A percentile compares a stretch with the other conserved stretches of the same genome.
Evolutionary conservation across 202 grass and related monocot genomes (phyloP).

Genomic region (Elaeis oleifera): DNA sequence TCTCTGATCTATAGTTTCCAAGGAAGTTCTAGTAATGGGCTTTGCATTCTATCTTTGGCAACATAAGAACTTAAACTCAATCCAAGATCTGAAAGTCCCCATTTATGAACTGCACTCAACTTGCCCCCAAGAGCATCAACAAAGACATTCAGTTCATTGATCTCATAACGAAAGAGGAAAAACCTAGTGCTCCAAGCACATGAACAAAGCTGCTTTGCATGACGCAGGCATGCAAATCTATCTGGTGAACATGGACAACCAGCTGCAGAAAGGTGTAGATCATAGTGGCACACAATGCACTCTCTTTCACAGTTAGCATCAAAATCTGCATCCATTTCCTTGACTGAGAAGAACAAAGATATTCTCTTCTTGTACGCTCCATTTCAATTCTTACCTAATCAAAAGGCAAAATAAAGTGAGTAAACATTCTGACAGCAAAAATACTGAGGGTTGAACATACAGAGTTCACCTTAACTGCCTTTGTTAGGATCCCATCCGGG

Average conservation of each 20-base stretch:
- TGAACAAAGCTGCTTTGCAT: constrained; percentile 1
- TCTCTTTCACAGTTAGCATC: constrained; percentile 64
- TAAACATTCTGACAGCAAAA: constrained; percentile 10
- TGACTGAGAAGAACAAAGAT: constrained; percentile 46
- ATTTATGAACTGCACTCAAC: constrained; percentile 86
- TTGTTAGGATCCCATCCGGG: constrained; percentile 53
- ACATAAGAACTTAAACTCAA: constrained; percentile 69
- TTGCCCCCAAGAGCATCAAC: constrained; percentile 84
- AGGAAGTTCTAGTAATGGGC: neutral
- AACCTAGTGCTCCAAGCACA: constrained; percentile 51
- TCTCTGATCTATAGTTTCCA: constrained; percentile 21
- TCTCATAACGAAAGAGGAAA: constrained; percentile 81
- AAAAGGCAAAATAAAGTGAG: neutral
- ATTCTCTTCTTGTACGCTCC: constrained; percentile 46
- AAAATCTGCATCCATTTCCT: constrained; percentile 75
- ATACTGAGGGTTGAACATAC: constrained; percentile 12
- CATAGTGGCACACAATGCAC: constrained; percentile 36
- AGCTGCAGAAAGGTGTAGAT: neutral
- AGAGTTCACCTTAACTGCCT: constrained; percentile 65
- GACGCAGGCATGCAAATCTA: neutral
- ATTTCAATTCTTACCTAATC: constrained; percentile 56
- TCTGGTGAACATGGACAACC: constrained; percentile 1
- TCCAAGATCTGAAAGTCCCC: constrained; percentile 74
- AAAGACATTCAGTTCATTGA: constrained; percentile 72
- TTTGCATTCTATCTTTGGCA: constrained; percentile 48